Evolutionary conservation across 1,284 basidiomycete species (phyloP).

Genomic region (Puccinia polysora): DNA sequence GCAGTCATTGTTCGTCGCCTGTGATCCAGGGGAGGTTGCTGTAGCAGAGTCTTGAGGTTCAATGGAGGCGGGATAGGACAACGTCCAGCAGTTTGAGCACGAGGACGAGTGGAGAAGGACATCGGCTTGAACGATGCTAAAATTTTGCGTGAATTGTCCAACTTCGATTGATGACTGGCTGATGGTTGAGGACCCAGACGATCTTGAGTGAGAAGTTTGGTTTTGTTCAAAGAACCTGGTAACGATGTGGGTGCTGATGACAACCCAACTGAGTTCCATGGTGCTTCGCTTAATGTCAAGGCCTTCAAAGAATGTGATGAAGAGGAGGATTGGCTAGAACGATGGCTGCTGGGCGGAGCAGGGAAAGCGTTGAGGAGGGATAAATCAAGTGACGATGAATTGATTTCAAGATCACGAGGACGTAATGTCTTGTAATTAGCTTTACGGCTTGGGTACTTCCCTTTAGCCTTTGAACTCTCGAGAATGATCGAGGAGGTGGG

Average conservation of each 20-base stretch:
- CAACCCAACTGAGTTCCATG: not conserved
- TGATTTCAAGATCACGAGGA: not conserved
- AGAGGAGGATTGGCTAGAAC: constrained; percentile 25
- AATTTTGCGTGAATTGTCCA: not conserved
- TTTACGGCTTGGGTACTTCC: not conserved
- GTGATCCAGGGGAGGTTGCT: not conserved
- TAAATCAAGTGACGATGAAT: constrained; percentile 14
- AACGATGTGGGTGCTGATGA: not conserved
- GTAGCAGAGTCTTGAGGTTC: constrained; percentile 12
- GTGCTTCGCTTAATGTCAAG: not conserved
- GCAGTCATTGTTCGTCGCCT: constrained; percentile 18
- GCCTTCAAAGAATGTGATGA: constrained; percentile 22
- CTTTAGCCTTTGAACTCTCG: not conserved
- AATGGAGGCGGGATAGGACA: constrained; percentile 30
- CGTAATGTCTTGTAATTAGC: not conserved
- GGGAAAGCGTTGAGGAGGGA: constrained; percentile 39
- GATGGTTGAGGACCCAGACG: not conserved
- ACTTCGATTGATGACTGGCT: not conserved
- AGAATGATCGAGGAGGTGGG: not conserved
- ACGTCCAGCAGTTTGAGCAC: constrained; percentile 24
- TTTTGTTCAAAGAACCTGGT: not conserved
- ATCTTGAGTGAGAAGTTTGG: not conserved
- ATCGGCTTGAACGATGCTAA: constrained; percentile 8
- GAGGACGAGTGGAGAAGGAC: constrained; percentile 40
- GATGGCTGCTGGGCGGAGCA: constrained; percentile 30